Evolutionary conservation across 805 yeast species (phyloP), one percentile per base, ranked within the genome.

Genomic region (Saccharomycopsis schoenii): DNA sequence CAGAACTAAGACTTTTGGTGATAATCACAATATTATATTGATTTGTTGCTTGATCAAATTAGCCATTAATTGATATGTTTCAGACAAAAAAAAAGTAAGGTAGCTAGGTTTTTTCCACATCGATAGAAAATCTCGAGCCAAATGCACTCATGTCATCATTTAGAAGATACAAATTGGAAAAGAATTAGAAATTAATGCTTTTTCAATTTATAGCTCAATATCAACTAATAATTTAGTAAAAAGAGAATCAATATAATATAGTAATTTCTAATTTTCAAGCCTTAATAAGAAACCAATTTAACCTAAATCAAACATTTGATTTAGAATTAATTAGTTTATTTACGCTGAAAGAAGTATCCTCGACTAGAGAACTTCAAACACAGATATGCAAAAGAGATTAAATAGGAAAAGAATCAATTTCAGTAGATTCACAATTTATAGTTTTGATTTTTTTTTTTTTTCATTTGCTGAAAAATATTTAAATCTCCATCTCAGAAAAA

Each of bases 71-170:
- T 43, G 34, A 37, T 29, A 29, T 29, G 11, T 60, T 58, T 61
- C 63, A 61, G 63, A 61, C 61, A 82, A 81, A 78, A 76, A 76
- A 76, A 75, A 76, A 77, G 73, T 83, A 80, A 91, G 97, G 97
- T 91, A 91, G 97, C 97, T 85, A 82, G 96, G 84, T 79, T 89
- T 88, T 89, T 89, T 91, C 97, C 97, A 91, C 97, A 91, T 81
- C 92, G 91, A 88, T 91, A 79, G 74, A 78, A 80, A 73, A 88
- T 88, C 97, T 90, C 96, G 97, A 91, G 97, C 97, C 97, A 91
- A 91, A 91, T 91, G 97, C 97, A 89, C 96, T 91, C 97, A 77
- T 77, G 86, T 89, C 96, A 89, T 89, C 96, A 89, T 83, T 64
- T 73, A 68, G 25, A 40, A 68, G 68, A 52, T 4, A 54, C 21